Evolutionary conservation across 257 asterid genomes (phyloP).

Genomic region (Salvia miltiorrhiza): DNA sequence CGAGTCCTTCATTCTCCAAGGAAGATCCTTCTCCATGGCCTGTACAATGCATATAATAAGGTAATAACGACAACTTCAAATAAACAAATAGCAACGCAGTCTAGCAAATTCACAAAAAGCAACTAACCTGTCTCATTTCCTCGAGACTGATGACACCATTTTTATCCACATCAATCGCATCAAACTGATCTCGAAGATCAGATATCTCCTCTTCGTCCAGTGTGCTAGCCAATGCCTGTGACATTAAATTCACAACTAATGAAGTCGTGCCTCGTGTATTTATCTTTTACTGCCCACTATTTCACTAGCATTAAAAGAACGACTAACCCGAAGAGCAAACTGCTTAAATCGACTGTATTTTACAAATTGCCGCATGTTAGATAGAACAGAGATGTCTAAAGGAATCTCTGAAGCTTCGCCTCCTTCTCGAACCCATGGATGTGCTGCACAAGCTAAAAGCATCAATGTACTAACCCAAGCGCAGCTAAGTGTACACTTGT

Average conservation of each 20-base stretch:
- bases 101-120: neutral
- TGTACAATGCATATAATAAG: constrained; percentile 18
- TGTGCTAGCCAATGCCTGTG: constrained; percentile 93
- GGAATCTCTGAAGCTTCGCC: constrained; percentile 99
- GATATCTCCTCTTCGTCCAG: constrained; percentile 87
- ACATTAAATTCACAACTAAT: constrained; percentile 2
- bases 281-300: neutral
- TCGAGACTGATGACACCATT: constrained; percentile 94
- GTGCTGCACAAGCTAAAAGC: constrained; percentile 57
- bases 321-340: constrained; percentile 88
- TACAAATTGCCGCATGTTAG: constrained; percentile 94
- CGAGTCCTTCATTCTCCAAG: constrained; percentile 97
- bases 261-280: neutral
- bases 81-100: neutral
- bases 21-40: constrained; percentile 98
- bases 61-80: neutral
- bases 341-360: constrained; percentile 87
- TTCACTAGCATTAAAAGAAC: constrained; percentile 1
- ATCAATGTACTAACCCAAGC: constrained; percentile 8
- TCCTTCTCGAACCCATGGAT: constrained; percentile 98
- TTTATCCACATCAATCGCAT: constrained; percentile 95
- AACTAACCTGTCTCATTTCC: constrained; percentile 93
- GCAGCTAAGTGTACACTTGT: neutral
- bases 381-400: constrained; percentile 82
- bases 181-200: constrained; percentile 87